Evolutionary conservation across 1,284 basidiomycete genomes (phyloP).

Genomic region (Puccinia hordei): DNA sequence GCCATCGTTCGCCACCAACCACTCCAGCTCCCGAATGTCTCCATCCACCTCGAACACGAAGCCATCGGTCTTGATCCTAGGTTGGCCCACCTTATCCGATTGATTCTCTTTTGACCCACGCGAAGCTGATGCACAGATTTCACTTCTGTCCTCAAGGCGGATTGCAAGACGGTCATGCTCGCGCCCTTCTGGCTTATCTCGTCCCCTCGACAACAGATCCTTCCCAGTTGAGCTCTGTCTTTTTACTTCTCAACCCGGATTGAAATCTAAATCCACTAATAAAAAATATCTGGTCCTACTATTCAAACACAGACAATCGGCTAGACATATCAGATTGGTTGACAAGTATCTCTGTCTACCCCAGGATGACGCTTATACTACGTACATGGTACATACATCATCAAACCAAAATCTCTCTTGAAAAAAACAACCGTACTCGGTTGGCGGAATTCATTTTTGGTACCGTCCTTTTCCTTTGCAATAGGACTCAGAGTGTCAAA

Average conservation of each 20-base stretch:
- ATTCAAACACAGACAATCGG: slow-evolving; percentile 27
- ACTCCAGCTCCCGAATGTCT: slow-evolving; percentile 7
- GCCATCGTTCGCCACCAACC: not conserved
- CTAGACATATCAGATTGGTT: slow-evolving; percentile 49
- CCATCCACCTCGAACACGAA: slow-evolving; percentile 14
- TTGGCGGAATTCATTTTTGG: not conserved
- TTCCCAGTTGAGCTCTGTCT: slow-evolving; percentile 35
- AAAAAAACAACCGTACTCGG: not conserved
- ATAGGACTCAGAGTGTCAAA: slow-evolving; percentile 51
- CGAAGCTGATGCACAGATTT: not conserved
- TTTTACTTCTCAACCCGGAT: slow-evolving; percentile 2
- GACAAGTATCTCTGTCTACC: slow-evolving; percentile 51
- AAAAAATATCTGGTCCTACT: not conserved
- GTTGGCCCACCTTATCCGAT: not conserved
- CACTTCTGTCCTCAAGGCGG: slow-evolving; percentile 27
- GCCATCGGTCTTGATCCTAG: slow-evolving; percentile 18
- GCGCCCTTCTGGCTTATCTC: slow-evolving; percentile 44
- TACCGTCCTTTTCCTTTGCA: not conserved
- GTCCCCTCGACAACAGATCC: slow-evolving; percentile 36
- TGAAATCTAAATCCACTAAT: not conserved
- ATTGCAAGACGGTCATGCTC: slow-evolving; percentile 50
- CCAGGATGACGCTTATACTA: slow-evolving; percentile 51
- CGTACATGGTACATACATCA: slow-evolving; percentile 39
- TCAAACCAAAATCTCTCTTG: not conserved
- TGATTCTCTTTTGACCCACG: not conserved